A percentile compares a stretch with the other conserved stretches of the same genome.
Conservation (phyloP, 1,284 basidiomycete species). For the Boletus sp. region DNA sequence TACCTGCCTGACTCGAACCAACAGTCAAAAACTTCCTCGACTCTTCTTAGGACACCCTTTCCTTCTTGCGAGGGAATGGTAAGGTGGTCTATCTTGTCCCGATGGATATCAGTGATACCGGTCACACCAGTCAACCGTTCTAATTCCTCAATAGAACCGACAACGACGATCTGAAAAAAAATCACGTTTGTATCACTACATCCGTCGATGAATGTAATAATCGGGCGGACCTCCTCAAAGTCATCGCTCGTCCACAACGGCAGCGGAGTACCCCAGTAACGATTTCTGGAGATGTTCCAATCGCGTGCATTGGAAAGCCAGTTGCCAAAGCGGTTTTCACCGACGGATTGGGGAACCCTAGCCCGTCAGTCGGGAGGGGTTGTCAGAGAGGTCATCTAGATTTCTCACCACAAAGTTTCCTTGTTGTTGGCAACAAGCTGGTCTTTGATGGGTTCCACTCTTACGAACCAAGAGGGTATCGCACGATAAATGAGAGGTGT, state of each 20-base stretch:
- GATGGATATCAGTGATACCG: conserved; percentile 90
- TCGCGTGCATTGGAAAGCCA: conserved; percentile 98
- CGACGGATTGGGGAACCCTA: conserved; percentile 88
- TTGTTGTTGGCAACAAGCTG: conserved; percentile 89
- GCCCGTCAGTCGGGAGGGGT: neutral
- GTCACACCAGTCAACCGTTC: conserved; percentile 83
- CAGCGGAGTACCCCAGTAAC: conserved; percentile 99
- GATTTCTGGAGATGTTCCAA: conserved; percentile 99
- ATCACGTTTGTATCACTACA: neutral
- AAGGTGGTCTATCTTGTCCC: conserved; percentile 94
- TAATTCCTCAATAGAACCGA: conserved; percentile 88
- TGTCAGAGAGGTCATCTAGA: neutral
- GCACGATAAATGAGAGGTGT: conserved; percentile 97
- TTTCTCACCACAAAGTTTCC: conserved; percentile 78
- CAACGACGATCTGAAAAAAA: conserved; percentile 66
- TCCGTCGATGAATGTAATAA: neutral
- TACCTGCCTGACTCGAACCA: conserved; percentile 99
- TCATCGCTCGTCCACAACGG: conserved; percentile 97
- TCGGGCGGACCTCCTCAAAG: conserved; percentile 64
- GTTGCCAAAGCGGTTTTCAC: conserved; percentile 92
- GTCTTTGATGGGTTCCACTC: conserved; percentile 81
- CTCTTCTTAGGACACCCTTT: conserved; percentile 82
- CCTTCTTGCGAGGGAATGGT: conserved; percentile 92
- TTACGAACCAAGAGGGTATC: conserved; percentile 95
- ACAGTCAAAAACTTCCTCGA: conserved; percentile 99